Conservation (phyloP, 352 stramenopile genomes). For the Globisporangium recalcitrans region DNA sequence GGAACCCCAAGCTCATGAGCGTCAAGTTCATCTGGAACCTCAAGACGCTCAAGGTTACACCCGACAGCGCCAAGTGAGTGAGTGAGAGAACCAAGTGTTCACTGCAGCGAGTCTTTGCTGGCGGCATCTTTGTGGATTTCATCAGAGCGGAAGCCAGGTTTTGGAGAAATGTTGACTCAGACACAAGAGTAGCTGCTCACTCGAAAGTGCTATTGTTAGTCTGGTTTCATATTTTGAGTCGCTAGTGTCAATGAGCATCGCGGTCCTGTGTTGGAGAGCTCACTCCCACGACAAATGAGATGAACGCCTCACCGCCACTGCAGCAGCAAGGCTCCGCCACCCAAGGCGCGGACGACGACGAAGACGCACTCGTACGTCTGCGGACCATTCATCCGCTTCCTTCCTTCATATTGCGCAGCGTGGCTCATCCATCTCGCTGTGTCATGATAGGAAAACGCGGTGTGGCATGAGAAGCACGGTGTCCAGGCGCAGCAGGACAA, state of each 20-base stretch:
- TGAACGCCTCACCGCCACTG: conserved; percentile 2
- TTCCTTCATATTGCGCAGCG: not conserved
- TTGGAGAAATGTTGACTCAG: not conserved
- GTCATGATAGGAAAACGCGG: conserved; percentile 36
- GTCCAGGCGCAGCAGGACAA: conserved; percentile 15
- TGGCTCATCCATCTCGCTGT: not conserved
- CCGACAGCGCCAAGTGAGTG: conserved; percentile 5
- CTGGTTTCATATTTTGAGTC: not conserved
- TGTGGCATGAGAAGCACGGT: conserved; percentile 55
- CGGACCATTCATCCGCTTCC: not conserved
- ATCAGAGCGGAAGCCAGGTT: not conserved
- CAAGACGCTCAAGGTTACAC: conserved; percentile 28
- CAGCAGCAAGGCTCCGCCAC: conserved; percentile 12
- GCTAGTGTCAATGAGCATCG: not conserved
- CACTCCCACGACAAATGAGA: not conserved
- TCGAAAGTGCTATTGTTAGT: conserved; percentile 5
- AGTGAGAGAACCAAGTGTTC: not conserved
- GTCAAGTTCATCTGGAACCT: conserved; percentile 48
- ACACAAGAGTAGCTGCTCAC: not conserved
- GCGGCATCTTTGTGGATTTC: too few species aligned
- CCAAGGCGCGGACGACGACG: conserved; percentile 16
- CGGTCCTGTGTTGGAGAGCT: not conserved
- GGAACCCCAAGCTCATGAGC: conserved; percentile 32
- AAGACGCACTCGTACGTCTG: conserved; percentile 19
- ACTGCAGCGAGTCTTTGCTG: too few species aligned